A percentile compares a stretch with the other conserved stretches of the same genome.
Conservation (phyloP, 2,329 filamentous ascomycete genomes). For the Rutstroemia sp. region DNA sequence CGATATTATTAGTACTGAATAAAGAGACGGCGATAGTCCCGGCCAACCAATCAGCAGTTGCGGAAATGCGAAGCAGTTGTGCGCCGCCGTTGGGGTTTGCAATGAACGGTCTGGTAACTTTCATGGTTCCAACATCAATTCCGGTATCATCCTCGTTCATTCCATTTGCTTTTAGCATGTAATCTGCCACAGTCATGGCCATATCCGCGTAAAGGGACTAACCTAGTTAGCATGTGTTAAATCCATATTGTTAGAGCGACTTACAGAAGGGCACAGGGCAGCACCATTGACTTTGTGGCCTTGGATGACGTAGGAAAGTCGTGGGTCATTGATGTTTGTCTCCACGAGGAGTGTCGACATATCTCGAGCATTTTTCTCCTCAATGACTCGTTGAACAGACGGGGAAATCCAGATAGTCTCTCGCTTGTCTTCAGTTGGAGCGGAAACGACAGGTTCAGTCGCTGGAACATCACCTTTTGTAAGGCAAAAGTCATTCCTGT, state of each 20-base stretch:
- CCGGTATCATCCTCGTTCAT: slow-evolving; percentile 32
- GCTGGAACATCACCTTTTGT: slow-evolving; percentile 34
- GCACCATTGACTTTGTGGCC: background rate
- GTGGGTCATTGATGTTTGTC: background rate
- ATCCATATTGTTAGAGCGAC: no score
- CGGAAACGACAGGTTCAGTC: background rate
- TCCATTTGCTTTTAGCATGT: slow-evolving; percentile 39
- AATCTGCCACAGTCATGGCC: slow-evolving; percentile 34
- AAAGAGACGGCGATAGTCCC: background rate
- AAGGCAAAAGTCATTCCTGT: slow-evolving; percentile 49
- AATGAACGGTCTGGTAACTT: slow-evolving; percentile 35
- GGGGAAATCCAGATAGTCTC: background rate
- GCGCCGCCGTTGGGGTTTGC: background rate
- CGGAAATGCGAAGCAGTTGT: background rate
- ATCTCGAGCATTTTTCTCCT: background rate
- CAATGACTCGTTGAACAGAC: background rate
- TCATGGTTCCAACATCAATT: slow-evolving; percentile 55
- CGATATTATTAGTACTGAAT: background rate
- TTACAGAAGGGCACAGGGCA: background rate
- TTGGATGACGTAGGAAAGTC: background rate
- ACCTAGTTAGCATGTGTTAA: no score
- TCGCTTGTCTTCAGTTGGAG: background rate
- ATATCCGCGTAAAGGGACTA: background rate
- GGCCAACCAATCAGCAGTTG: background rate
- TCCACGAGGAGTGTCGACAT: background rate